Conservation (phyloP, 2,329 filamentous ascomycete species). For the Penicillium rolfsii region DNA sequence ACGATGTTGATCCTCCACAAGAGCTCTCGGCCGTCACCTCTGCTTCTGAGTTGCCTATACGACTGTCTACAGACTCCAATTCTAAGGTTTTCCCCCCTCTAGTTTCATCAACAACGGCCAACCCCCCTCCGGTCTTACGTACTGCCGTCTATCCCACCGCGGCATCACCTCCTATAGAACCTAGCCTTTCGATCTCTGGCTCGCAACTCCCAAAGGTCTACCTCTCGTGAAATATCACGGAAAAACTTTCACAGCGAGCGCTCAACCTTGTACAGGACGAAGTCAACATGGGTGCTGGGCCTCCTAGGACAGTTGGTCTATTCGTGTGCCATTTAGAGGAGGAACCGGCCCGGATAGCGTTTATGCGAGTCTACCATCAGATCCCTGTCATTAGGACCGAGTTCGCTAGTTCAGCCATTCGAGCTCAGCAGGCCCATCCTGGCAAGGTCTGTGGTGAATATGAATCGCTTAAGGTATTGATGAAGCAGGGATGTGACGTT, state of each 20-base stretch:
- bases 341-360: constrained; percentile 12
- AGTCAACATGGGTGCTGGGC: constrained; percentile 14
- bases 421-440: background rate
- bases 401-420: background rate
- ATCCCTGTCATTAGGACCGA: background rate
- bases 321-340: constrained; percentile 19
- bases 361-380: background rate
- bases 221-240: constrained; percentile 16
- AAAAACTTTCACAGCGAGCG: constrained; percentile 18
- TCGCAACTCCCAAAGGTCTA: constrained; percentile 1
- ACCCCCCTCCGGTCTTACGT: background rate
- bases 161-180: background rate
- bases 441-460: background rate
- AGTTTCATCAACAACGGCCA: background rate
- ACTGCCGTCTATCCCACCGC: background rate
- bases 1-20: background rate
- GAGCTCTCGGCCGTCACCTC: background rate
- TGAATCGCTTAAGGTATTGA: background rate
- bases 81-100: background rate
- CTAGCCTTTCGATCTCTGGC: background rate
- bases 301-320: constrained; percentile 18
- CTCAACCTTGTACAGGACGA: constrained; percentile 10
- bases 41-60: background rate
- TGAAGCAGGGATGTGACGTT: background rate
- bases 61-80: background rate